A percentile compares a stretch with the other conserved stretches of the same genome.
phyloP scores from a whole-genome alignment of 1,284 basidiomycete species.

The Vanrija pseudolonga region DNA sequence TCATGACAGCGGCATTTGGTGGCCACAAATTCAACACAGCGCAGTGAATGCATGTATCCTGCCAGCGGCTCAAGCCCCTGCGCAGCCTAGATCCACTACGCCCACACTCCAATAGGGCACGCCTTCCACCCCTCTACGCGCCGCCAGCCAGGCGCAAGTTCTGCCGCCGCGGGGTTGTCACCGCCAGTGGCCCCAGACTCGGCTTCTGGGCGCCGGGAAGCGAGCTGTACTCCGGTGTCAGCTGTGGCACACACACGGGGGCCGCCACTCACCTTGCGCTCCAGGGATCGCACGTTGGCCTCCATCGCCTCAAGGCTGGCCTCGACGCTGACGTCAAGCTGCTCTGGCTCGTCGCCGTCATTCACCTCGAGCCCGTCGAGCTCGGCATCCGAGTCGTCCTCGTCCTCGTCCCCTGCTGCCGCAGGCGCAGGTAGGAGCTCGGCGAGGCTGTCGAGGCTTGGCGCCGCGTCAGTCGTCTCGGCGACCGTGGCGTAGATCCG shows the following conservation, averaged over 20 bases:
- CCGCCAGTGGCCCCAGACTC: not conserved
- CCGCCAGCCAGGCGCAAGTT: slow-evolving; percentile 7
- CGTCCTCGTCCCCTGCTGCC: not conserved
- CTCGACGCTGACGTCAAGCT: slow-evolving; percentile 7
- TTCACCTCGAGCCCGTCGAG: slow-evolving; percentile 15
- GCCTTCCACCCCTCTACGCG: slow-evolving; percentile 8
- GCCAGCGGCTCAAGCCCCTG: too few relatives aligned
- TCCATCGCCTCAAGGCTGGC: slow-evolving; percentile 12
- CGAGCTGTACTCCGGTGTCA: not conserved
- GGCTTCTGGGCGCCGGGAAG: not conserved
- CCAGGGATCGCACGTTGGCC: slow-evolving; percentile 8
- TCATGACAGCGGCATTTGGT: too few relatives aligned
- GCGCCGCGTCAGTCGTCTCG: not conserved
- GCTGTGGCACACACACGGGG: too few relatives aligned
- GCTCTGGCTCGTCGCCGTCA: not conserved
- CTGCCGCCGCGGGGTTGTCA: not conserved
- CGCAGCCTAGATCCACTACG: not conserved
- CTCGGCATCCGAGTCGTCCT: slow-evolving; percentile 2
- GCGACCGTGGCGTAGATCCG: slow-evolving; percentile 6
- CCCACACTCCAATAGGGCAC: slow-evolving; percentile 18
- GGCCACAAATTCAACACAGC: too few relatives aligned
- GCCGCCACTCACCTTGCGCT: slow-evolving; percentile 5
- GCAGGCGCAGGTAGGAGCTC: not conserved
- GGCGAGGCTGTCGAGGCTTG: slow-evolving; percentile 1
- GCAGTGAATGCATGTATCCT: too few relatives aligned